These are phyloP conservation scores for Chloropicon primus DNA, from an alignment of 139 green algal species.

Conservation along the genomic window DNA sequence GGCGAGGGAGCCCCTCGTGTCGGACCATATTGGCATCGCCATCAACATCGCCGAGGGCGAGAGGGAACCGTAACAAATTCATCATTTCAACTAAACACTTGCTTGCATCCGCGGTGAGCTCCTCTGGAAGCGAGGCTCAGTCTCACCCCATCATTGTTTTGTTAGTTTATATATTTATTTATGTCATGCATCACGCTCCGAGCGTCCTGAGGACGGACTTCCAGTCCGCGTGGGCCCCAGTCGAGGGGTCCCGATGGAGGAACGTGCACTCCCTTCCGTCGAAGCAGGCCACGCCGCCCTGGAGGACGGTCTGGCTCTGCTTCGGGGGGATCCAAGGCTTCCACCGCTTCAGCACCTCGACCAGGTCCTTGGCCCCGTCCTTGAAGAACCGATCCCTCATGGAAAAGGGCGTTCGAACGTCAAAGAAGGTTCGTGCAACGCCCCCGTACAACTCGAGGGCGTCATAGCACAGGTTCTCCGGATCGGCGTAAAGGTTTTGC, in stretches of 20 bases:
- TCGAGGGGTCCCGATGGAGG: background rate
- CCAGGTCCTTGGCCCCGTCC: slow-evolving; percentile 33
- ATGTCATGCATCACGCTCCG: no score
- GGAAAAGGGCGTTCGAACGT: background rate
- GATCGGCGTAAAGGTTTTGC: slow-evolving; percentile 62
- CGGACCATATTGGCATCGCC: no score
- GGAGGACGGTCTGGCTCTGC: background rate
- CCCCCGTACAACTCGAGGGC: slow-evolving; percentile 50
- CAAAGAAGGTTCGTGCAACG: slow-evolving; percentile 39
- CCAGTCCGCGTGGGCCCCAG: background rate
- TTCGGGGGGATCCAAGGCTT: slow-evolving; percentile 60
- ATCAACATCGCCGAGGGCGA: no score
- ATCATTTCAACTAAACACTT: no score
- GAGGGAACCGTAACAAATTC: no score
- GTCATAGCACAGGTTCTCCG: slow-evolving; percentile 50
- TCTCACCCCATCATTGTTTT: no score
- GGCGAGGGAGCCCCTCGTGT: no score
- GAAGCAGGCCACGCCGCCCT: background rate
- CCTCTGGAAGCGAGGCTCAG: no score
- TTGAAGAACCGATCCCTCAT: slow-evolving; percentile 22
- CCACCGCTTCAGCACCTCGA: slow-evolving; percentile 40
- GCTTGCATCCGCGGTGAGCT: no score
- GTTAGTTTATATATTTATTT: no score
- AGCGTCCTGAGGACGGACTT: background rate
- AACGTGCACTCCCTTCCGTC: background rate